Percentiles rank a stretch among this genome's conserved stretches.
Conservation (phyloP, 176 grass and related monocot species). For the Hordeum vulgare region MorexV3_pseudomolecules_assembly NC_058518.1:99872969-99873468, state of each 20-base stretch:
- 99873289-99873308: not conserved
- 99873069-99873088: conserved; percentile 2
- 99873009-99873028: not conserved
- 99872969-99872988: not conserved
- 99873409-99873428: no score
- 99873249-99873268: not conserved
- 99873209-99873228: not conserved
- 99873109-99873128: conserved; percentile 16
- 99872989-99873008: not conserved
- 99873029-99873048: not conserved
- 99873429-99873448: conserved; percentile 68
- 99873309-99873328: not conserved
- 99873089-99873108: not conserved
- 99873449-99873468: conserved; percentile 86
- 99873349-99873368: no score
- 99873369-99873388: no score
- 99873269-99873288: not conserved
- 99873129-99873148: not conserved
- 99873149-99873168: no score
- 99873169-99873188: conserved; percentile 11
- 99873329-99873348: no score
- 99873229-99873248: not conserved
- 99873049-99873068: conserved; percentile 18
- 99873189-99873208: not conserved
- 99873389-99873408: no score